Base-by-base conservation (phyloP, 2,329 filamentous ascomycete genomes). In the Lasiodiplodia citricola region DNA sequence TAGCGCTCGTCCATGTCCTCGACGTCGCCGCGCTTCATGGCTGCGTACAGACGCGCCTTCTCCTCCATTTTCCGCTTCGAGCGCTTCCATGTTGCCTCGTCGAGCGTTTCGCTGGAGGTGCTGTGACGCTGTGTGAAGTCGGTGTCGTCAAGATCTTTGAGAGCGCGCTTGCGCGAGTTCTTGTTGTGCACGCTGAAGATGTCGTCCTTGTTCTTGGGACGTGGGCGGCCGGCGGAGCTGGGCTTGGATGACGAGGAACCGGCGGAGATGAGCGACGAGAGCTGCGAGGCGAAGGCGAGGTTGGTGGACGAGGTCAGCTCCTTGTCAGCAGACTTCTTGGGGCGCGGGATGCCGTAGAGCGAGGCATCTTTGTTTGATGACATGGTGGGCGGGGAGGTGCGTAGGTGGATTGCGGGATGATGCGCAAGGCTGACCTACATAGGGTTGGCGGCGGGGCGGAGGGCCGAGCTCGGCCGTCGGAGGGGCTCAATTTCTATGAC, bases 21-120 rank as follows among this genome's bases (percentile, higher is more conserved):
- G 52, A 84, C 70, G 76, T 97, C 91, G n/a, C 95, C 94, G 41
- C 92, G 87, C 80, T 97, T 97, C 88, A 99, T 91, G 47, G 92
- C 92, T 7, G 92, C 90, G 80, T 99, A 99, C 2, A 96, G 82
- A 4, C 92, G 88, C 3, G 92, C 93, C 80, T 99, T 99, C 81
- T 94, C 91, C 76, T 96, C 90, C 90, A 99, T 92, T 76, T 90
- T 92, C 72, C 90, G 87, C 78, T 90, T 91, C 25, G 92, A 91
- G 68, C 91, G 88, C 83, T 87, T 83, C 76, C 88, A 83, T 21
- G 84, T 81, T 11, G 82, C 83, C 16, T 84, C 82, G 72, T 92
- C 89, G 35, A 91, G 82, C 14, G 77, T 79, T 13, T 87, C 91
- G 68, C 91, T 87, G 74, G 92, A 88, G 58, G 86, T 85, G 28